phyloP scores from a whole-genome alignment of 139 green algal genomes.

The Eudorina sp. region DNA sequence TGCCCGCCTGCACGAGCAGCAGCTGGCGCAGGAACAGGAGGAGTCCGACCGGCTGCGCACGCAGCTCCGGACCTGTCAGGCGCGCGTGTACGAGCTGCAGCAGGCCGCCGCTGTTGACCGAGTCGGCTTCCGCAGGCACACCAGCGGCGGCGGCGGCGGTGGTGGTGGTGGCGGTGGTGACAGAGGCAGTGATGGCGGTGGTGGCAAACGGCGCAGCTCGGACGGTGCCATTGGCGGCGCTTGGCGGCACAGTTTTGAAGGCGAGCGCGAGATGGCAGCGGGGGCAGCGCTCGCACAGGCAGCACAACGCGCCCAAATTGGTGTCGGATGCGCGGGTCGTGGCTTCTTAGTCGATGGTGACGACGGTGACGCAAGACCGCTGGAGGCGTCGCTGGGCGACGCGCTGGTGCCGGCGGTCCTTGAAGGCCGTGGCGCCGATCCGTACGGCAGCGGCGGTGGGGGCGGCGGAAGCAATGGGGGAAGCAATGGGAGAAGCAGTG shows the following conservation, averaged over 20 bases:
- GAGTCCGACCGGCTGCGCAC: slow-evolving; percentile 5
- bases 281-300: too few relatives aligned
- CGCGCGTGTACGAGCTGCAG: neutral
- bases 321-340: too few relatives aligned
- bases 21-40: neutral
- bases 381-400: too few relatives aligned
- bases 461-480: too few relatives aligned
- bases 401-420: too few relatives aligned
- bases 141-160: neutral
- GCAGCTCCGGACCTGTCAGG: slow-evolving; percentile 8
- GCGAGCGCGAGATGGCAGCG: neutral
- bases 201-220: neutral
- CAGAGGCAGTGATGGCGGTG: neutral
- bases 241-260: too few relatives aligned
- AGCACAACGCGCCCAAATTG: too few relatives aligned
- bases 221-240: too few relatives aligned
- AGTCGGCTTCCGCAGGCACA: neutral
- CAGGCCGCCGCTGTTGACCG: neutral
- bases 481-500: too few relatives aligned
- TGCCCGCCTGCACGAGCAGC: neutral
- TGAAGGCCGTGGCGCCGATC: neutral
- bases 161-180: neutral
- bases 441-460: too few relatives aligned
- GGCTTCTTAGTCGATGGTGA: too few relatives aligned
- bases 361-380: too few relatives aligned